Conservation (phyloP, 2,329 filamentous ascomycete species). For the Hymenotorrendiella dingleyae region DNA sequence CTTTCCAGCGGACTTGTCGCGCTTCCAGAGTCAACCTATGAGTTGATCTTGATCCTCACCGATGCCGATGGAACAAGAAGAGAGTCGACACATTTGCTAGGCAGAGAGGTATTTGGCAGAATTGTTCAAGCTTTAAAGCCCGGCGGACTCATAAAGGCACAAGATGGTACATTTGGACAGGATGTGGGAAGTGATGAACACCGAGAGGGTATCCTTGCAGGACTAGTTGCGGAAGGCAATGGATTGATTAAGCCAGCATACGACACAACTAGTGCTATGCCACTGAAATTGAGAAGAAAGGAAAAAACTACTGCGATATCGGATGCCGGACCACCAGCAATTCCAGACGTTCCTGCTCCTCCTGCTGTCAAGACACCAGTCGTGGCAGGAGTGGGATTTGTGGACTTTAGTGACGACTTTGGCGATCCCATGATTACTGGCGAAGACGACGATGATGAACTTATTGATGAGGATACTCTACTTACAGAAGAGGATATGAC, state of each 20-base stretch:
- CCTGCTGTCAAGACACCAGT: slow-evolving; percentile 39
- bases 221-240: slow-evolving; percentile 56
- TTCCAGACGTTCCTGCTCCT: slow-evolving; percentile 25
- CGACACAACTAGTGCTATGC: slow-evolving; percentile 30
- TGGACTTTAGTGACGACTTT: slow-evolving; percentile 62
- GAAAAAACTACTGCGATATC: slow-evolving; percentile 46
- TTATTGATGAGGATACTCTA: slow-evolving; percentile 87
- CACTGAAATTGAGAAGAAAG: slow-evolving; percentile 50
- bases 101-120: slow-evolving; percentile 59
- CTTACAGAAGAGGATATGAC: slow-evolving; percentile 80
- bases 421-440: slow-evolving; percentile 43
- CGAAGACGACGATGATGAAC: slow-evolving; percentile 66
- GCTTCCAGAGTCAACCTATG: slow-evolving; percentile 73
- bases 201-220: slow-evolving; percentile 79
- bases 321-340: slow-evolving; percentile 31
- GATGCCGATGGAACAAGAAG: slow-evolving; percentile 61
- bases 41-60: slow-evolving; percentile 76
- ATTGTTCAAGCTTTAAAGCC: slow-evolving; percentile 66
- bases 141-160: slow-evolving; percentile 61
- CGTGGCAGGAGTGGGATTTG: slow-evolving; percentile 61
- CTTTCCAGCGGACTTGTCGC: slow-evolving; percentile 74
- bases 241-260: slow-evolving; percentile 70
- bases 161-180: slow-evolving; percentile 56
- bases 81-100: slow-evolving; percentile 61
- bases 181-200: slow-evolving; percentile 42